These are phyloP conservation scores for Saksenaea oblongispora DNA, from an alignment of 371 early-diverging fungal species.

Conservation along the genomic window DNA sequence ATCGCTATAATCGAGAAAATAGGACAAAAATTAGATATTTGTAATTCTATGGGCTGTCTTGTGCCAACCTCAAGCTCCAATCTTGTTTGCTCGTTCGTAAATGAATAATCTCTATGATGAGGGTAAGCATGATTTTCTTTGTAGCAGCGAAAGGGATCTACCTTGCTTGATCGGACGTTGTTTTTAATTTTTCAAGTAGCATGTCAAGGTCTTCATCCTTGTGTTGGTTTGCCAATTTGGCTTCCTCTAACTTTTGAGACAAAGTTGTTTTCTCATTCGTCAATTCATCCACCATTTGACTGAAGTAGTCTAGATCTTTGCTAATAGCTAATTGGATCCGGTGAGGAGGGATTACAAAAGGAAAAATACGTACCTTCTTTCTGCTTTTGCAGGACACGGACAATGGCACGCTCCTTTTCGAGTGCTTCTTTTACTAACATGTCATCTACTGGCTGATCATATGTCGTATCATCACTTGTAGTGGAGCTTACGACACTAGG, in stretches of 20 bases:
- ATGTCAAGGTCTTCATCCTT: conserved; percentile 32
- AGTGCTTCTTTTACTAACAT: conserved; percentile 26
- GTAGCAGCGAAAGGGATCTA: background rate
- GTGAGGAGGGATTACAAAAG: background rate
- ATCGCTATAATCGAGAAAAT: background rate
- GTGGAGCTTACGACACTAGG: background rate
- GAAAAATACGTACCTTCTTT: conserved; percentile 38
- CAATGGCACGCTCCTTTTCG: conserved; percentile 34
- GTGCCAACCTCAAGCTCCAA: conserved; percentile 14
- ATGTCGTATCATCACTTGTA: background rate
- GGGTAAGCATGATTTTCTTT: background rate
- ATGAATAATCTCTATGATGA: conserved; percentile 15
- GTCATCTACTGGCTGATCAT: background rate
- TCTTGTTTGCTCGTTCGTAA: conserved; percentile 17
- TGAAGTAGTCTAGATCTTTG: conserved; percentile 49
- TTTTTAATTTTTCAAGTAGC: conserved; percentile 27
- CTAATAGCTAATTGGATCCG: conserved; percentile 30
- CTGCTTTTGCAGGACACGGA: conserved; percentile 38
- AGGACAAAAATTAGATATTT: background rate
- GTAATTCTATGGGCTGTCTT: background rate
- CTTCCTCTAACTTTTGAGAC: conserved; percentile 34
- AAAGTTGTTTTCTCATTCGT: conserved; percentile 49
- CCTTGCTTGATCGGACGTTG: conserved; percentile 26
- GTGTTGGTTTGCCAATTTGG: conserved; percentile 26
- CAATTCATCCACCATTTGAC: conserved; percentile 50